Evolutionary conservation across 345 rosid species (phyloP).

Genomic region (Salix viminalis): DNA sequence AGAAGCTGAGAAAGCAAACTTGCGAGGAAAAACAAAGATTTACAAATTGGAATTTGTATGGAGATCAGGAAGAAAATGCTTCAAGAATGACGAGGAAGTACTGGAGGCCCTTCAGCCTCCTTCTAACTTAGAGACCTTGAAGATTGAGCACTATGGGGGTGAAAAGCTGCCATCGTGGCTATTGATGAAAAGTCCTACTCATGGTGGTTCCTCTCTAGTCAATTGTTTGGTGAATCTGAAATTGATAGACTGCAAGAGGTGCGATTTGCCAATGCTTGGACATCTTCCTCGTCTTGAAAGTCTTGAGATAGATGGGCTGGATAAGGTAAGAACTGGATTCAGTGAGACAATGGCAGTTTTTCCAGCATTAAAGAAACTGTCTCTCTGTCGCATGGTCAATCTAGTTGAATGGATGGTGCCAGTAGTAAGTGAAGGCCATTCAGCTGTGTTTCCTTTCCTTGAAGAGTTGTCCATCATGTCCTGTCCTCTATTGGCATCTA

Average conservation of each 20-base stretch:
- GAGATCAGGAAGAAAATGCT: neutral
- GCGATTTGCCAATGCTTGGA: conserved; percentile 21
- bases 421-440: neutral
- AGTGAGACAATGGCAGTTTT: neutral
- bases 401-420: conserved; percentile 8
- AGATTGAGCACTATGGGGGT: conserved; percentile 9
- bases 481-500: neutral
- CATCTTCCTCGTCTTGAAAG: conserved; percentile 3
- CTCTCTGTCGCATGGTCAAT: neutral
- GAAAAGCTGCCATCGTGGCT: conserved; percentile 10
- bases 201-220: neutral
- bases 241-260: conserved; percentile 1
- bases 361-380: conserved; percentile 9
- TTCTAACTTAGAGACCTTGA: neutral
- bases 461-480: neutral
- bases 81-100: conserved; percentile 9
- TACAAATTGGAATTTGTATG: neutral
- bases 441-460: conserved; percentile 13
- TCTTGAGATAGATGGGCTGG: conserved; percentile 3
- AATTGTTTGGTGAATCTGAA: conserved; percentile 4
- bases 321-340: neutral
- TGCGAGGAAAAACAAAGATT: neutral
- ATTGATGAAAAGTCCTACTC: neutral
- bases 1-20: conserved; percentile 17
- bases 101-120: conserved; percentile 22